Conservation (phyloP, 352 stramenopile genomes). For the Globisporangium paroecandrum region DNA sequence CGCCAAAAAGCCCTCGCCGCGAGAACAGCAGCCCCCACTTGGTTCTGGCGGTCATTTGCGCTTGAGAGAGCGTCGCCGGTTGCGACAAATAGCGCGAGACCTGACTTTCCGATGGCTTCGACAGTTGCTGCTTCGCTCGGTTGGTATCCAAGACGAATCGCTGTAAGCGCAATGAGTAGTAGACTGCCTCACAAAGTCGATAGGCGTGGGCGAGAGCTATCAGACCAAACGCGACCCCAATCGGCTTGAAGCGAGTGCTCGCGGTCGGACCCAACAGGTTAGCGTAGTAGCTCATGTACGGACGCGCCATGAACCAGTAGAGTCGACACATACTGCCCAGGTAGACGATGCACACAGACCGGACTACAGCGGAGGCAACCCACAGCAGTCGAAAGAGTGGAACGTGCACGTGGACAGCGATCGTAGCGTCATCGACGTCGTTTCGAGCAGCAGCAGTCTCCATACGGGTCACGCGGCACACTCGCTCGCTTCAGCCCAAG, state of each 20-base stretch:
- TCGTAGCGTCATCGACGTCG: neutral
- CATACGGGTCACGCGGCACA: too few species aligned
- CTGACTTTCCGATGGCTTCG: neutral
- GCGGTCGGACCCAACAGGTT: conserved; percentile 23
- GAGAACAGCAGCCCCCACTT: conserved; percentile 19
- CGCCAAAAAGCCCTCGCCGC: conserved; percentile 26
- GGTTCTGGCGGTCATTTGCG: neutral
- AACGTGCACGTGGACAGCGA: too few species aligned
- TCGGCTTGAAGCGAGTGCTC: conserved; percentile 19
- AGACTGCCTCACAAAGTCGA: conserved; percentile 14
- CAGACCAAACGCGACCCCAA: conserved; percentile 22
- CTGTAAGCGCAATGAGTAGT: neutral
- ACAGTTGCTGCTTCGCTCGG: neutral
- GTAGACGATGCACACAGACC: conserved; percentile 18
- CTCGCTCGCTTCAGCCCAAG: too few species aligned
- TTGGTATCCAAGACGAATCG: conserved; percentile 5
- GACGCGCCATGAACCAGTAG: conserved; percentile 31
- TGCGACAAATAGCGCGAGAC: too few species aligned
- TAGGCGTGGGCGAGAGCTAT: conserved; percentile 20
- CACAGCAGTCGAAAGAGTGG: conserved; percentile 6
- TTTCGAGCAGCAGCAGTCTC: too few species aligned
- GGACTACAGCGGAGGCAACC: conserved; percentile 13
- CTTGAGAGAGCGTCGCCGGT: too few species aligned
- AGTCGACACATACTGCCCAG: conserved; percentile 20
- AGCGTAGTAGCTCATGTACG: conserved; percentile 41